These are phyloP conservation scores for Ophiorrhiza pumila DNA, from an alignment of 257 asterid genomes.

Conservation along the genomic window DNA sequence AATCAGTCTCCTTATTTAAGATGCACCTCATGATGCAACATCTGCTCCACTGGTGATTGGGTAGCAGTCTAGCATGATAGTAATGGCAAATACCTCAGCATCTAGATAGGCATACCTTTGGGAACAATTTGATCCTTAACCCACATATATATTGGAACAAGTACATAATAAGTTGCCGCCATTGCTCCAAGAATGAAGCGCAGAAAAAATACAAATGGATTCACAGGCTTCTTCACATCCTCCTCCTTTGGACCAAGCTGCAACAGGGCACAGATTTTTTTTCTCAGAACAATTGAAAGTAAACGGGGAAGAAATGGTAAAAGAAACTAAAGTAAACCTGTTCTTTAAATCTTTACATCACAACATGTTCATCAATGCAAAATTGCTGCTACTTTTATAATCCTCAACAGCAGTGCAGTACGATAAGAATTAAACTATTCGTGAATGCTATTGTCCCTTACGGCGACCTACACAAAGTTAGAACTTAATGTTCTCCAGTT, in stretches of 20 bases:
- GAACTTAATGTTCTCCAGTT: background rate
- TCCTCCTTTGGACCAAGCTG: conserved; percentile 45
- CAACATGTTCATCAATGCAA: background rate
- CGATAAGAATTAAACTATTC: background rate
- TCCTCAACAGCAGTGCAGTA: background rate
- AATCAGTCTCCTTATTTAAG: background rate
- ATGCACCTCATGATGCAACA: background rate
- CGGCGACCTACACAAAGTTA: background rate
- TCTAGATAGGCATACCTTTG: conserved; percentile 35
- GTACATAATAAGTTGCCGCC: conserved; percentile 37
- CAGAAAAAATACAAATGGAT: conserved; percentile 29
- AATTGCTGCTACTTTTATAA: background rate
- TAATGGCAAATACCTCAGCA: background rate
- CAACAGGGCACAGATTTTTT: conserved; percentile 5
- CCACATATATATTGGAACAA: conserved; percentile 47
- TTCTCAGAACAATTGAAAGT: background rate
- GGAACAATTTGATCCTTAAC: conserved; percentile 39
- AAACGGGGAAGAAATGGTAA: background rate
- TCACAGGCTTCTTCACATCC: conserved; percentile 39
- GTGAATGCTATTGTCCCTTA: background rate
- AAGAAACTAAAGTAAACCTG: background rate
- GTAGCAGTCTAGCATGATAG: background rate
- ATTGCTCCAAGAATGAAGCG: conserved; percentile 34
- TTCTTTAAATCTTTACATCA: background rate
- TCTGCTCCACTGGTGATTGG: background rate